Base-by-base conservation (phyloP, 2,329 filamentous ascomycete species). In the Diplodia seriata region DNA sequence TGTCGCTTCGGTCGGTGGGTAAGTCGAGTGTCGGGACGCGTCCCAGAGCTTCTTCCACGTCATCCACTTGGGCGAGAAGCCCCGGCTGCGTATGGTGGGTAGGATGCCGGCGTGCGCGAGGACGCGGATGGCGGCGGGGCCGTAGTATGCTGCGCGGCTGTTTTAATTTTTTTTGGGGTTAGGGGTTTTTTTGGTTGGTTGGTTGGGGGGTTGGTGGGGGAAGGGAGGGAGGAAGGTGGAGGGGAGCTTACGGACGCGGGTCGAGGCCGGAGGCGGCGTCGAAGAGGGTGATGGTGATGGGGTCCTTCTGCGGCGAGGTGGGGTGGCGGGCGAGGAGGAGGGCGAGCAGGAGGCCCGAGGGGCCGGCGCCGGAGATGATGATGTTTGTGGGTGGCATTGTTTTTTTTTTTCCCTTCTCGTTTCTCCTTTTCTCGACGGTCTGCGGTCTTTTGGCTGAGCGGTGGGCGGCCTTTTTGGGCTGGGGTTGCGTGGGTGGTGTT, bases 61-160 rank as follows among this genome's bases (percentile, higher is more conserved):
- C 65, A 67, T 67, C 65, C 65, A 66, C 36, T n/a, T n/a, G 40
- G 64, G 64, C 36, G 29, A 29, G 66, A 85, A 78, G 31, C 83
- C 81, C 20, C 77, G 74, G 9, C 74, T 73, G 26, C 79, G 78
- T 15, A 85, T 77, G 71, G 85, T 81, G n/a, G 84, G 82, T 20
- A 89, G 77, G 12, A 90, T 82, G 0, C 87, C 87, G 0, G 87
- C 87, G n/a, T 85, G 82, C 50, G 80, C 74, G 59, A 90, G 81
- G 68, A 88, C 86, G 49, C 84, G 84, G 53, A 87, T 83, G 1
- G 86, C 87, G 0, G 86, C 82, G 0, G 85, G 81, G 3, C 85
- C 86, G 74, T 89, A 89, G 75, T 89, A 86, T 2, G 87, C 85
- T 15, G 88, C 88, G 33, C 88, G 85, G 5, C 53, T 55, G n/a